Evolutionary conservation across 1,284 basidiomycete genomes (phyloP).

Genomic region (Dichomitus squalens): DNA sequence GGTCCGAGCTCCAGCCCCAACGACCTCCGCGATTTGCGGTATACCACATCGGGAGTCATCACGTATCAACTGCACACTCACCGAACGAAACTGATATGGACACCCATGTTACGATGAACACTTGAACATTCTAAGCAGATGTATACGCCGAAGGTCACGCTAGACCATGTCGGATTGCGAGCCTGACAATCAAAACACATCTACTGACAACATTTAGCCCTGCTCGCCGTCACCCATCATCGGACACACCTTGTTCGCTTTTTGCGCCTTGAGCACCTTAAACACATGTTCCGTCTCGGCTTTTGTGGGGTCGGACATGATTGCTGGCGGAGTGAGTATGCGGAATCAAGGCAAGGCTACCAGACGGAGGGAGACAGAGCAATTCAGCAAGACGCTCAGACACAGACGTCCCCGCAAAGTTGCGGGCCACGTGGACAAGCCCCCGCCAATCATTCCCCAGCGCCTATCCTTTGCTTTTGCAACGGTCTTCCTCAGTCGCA

Average conservation of each 20-base stretch:
- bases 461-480: no score
- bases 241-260: slow-evolving; percentile 80
- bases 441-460: no score
- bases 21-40: no score
- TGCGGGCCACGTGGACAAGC: no score
- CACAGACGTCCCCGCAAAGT: no score
- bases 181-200: slow-evolving; percentile 97
- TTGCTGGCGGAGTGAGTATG: not conserved
- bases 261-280: slow-evolving; percentile 76
- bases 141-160: slow-evolving; percentile 95
- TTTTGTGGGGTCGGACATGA: slow-evolving; percentile 74
- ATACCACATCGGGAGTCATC: no score
- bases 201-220: slow-evolving; percentile 43
- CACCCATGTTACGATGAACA: slow-evolving; percentile 95
- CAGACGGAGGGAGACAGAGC: no score
- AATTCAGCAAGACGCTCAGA: no score
- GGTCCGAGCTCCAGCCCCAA: not conserved
- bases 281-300: slow-evolving; percentile 81
- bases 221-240: slow-evolving; percentile 21
- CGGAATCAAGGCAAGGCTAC: not conserved
- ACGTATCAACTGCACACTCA: slow-evolving; percentile 43
- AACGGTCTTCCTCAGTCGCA: no score
- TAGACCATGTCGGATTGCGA: slow-evolving; percentile 97
- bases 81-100: slow-evolving; percentile 98
- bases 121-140: slow-evolving; percentile 98